Conservation (phyloP, 2,329 filamentous ascomycete species). For the Dothideomycetes sp. region DNA sequence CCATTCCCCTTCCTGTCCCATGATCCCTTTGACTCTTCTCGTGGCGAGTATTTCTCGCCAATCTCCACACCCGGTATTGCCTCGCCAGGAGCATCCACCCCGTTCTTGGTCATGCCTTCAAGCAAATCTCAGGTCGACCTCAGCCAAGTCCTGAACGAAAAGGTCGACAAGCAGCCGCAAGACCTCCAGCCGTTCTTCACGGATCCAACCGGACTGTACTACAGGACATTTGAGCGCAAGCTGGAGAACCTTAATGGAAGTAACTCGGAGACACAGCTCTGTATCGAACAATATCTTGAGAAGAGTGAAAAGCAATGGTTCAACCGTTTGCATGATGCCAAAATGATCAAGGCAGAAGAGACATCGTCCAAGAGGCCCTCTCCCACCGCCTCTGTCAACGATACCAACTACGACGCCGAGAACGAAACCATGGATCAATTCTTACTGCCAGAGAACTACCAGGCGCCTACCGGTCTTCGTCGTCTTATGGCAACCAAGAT, state of each 20-base stretch:
- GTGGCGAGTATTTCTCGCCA: not conserved
- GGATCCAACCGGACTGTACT: conserved; percentile 52
- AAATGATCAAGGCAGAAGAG: conserved; percentile 39
- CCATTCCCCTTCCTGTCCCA: conserved; percentile 5
- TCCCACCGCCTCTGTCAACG: conserved; percentile 29
- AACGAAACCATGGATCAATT: conserved; percentile 40
- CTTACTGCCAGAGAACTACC: conserved; percentile 43
- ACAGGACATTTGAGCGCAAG: conserved; percentile 45
- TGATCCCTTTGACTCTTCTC: conserved; percentile 2
- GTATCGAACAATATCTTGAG: conserved; percentile 54
- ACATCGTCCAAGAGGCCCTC: conserved; percentile 18
- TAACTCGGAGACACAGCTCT: conserved; percentile 48
- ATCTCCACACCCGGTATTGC: conserved; percentile 2
- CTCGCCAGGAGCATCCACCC: conserved; percentile 4
- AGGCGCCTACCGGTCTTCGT: conserved; percentile 44
- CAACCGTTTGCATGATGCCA: conserved; percentile 45
- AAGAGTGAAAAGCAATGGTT: conserved; percentile 61
- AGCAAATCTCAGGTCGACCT: not conserved
- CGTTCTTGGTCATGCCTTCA: conserved; percentile 2
- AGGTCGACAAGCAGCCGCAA: conserved; percentile 51
- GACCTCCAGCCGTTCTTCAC: conserved; percentile 59
- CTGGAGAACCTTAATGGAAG: conserved; percentile 44
- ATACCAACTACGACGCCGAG: conserved; percentile 26
- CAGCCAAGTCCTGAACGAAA: conserved; percentile 43
- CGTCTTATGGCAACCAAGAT: conserved; percentile 46